These are phyloP conservation scores for Skeletonema costatum DNA, from an alignment of 108 stramenopile species.

Conservation along the genomic window DNA sequence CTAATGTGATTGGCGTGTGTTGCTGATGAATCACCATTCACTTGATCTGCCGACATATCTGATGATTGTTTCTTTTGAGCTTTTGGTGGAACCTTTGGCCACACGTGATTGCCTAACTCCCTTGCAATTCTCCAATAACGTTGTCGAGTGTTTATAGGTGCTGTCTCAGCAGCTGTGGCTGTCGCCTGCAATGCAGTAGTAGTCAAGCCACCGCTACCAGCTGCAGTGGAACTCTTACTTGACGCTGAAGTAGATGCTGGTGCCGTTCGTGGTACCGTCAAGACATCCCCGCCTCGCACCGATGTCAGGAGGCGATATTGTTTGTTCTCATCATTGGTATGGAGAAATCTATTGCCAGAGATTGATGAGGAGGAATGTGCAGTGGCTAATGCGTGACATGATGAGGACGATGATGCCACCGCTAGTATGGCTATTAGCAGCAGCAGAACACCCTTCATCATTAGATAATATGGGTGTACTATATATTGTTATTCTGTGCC, in stretches of 20 bases:
- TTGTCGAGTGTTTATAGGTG: neutral
- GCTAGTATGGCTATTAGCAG: neutral
- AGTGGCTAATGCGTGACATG: neutral
- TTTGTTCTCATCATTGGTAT: neutral
- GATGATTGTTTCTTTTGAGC: neutral
- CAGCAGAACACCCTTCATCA: neutral
- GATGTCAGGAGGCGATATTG: neutral
- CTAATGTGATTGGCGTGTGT: neutral
- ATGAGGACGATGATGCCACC: neutral
- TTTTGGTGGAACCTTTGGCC: conserved; percentile 19
- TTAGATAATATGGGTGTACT: too few relatives aligned
- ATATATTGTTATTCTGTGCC: too few relatives aligned
- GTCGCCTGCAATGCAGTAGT: neutral
- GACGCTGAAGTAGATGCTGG: neutral
- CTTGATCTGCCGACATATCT: neutral
- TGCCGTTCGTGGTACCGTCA: too few relatives aligned
- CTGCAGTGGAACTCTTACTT: neutral
- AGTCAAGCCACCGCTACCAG: neutral
- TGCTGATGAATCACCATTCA: neutral
- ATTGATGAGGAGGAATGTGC: neutral
- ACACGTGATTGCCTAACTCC: conserved; percentile 34
- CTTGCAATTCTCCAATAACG: conserved; percentile 27
- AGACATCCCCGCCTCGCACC: neutral
- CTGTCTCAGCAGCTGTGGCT: neutral
- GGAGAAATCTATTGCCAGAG: neutral